phyloP scores from a whole-genome alignment of 2,329 filamentous ascomycete species.

The Pseudomassariella vexata region DNA sequence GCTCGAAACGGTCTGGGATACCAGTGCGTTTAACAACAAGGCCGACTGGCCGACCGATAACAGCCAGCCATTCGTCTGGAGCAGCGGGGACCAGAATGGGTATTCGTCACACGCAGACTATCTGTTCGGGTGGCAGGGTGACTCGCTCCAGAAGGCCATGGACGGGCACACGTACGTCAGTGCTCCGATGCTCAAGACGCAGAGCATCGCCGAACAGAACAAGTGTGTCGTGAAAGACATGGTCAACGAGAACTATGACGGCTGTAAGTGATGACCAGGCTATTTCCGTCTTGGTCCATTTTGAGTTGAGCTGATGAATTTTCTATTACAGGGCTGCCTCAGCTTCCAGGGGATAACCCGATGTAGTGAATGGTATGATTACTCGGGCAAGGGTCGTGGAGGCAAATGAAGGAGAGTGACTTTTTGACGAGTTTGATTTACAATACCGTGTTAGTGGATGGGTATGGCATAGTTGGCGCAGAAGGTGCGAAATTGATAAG shows the following conservation, averaged over 20 bases:
- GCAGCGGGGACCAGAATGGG: slow-evolving; percentile 26
- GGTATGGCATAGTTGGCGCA: too few relatives aligned
- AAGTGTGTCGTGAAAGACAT: slow-evolving; percentile 23
- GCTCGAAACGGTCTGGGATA: slow-evolving; percentile 37
- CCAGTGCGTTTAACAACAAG: slow-evolving; percentile 24
- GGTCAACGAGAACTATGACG: slow-evolving; percentile 22
- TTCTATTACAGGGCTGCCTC: background rate
- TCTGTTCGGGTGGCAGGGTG: slow-evolving; percentile 31
- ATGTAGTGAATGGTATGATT: too few relatives aligned
- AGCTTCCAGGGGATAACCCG: too few relatives aligned
- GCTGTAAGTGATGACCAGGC: too few relatives aligned
- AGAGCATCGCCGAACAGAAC: slow-evolving; percentile 22
- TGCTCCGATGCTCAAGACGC: slow-evolving; percentile 25
- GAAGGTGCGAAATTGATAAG: too few relatives aligned
- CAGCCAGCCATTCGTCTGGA: slow-evolving; percentile 24
- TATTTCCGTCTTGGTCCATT: slow-evolving; percentile 11
- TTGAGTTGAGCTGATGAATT: slow-evolving; percentile 30
- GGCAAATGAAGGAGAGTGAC: too few relatives aligned
- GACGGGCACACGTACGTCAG: slow-evolving; percentile 32
- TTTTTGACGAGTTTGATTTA: too few relatives aligned
- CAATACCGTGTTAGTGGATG: too few relatives aligned
- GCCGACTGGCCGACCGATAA: slow-evolving; percentile 27
- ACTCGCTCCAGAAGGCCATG: slow-evolving; percentile 29
- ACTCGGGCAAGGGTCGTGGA: too few relatives aligned
- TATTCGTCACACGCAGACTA: slow-evolving; percentile 32